Conservation (phyloP, 1,139 yeast species). For the Petasospora rhodanensis region DNA sequence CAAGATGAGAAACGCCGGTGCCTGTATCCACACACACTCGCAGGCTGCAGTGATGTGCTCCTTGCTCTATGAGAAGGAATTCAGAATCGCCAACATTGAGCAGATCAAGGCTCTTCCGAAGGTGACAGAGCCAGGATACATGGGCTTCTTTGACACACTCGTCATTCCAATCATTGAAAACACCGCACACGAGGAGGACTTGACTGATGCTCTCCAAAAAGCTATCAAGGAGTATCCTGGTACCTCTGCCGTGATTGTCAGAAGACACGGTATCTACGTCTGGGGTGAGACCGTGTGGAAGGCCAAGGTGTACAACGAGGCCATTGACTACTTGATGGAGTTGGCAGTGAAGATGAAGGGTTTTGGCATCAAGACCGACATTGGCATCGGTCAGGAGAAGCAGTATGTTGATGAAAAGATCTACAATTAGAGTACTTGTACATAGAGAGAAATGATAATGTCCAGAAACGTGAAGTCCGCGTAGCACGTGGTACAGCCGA, state of each 20-base stretch:
- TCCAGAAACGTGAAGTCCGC: too few species aligned
- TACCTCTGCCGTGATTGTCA: slow-evolving; percentile 80
- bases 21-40: slow-evolving; percentile 94
- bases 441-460: too few species aligned
- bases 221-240: slow-evolving; percentile 68
- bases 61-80: slow-evolving; percentile 63
- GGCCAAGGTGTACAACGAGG: slow-evolving; percentile 90
- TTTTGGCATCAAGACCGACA: slow-evolving; percentile 48
- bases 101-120: slow-evolving; percentile 89
- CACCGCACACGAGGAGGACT: slow-evolving; percentile 82
- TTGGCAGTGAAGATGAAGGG: slow-evolving; percentile 77
- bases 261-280: slow-evolving; percentile 91
- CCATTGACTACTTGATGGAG: slow-evolving; percentile 84
- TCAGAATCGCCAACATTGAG: slow-evolving; percentile 76
- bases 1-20: slow-evolving; percentile 70
- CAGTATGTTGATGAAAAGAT: slow-evolving; percentile 22
- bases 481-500: too few species aligned
- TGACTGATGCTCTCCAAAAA: slow-evolving; percentile 60
- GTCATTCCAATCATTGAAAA: slow-evolving; percentile 88
- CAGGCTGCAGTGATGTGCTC: slow-evolving; percentile 83
- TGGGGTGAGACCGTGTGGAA: slow-evolving; percentile 95
- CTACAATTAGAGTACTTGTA: slow-evolving; percentile 21
- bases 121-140: slow-evolving; percentile 45
- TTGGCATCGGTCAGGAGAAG: slow-evolving; percentile 34
- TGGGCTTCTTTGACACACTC: slow-evolving; percentile 70